Evolutionary conservation across 768 basidiomycete genomes (phyloP).

Genomic region (Leccinum aurantiacum): DNA sequence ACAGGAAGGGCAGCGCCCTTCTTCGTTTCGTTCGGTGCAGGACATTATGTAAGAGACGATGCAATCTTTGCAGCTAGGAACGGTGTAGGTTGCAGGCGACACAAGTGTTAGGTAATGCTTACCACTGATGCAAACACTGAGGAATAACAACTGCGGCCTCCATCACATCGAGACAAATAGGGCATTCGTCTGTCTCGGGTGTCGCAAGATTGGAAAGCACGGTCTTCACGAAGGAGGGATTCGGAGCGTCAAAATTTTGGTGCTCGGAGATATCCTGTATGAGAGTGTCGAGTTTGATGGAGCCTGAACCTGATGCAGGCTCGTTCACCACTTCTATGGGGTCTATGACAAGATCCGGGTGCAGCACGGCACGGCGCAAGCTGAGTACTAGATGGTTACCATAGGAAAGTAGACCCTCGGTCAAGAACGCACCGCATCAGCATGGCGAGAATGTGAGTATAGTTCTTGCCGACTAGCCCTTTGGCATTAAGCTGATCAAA

Average conservation of each 20-base stretch:
- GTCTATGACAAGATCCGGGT: conserved; percentile 78
- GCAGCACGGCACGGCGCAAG: conserved; percentile 88
- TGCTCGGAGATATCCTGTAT: conserved; percentile 52
- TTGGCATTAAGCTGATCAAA: conserved; percentile 80
- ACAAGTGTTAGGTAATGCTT: conserved; percentile 3
- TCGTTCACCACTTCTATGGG: conserved; percentile 41
- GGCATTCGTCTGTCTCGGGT: conserved; percentile 66
- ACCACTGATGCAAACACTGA: conserved; percentile 78
- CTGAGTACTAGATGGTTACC: conserved; percentile 38
- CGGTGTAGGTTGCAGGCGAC: not conserved
- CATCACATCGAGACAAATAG: conserved; percentile 79
- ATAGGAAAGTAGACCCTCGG: not conserved
- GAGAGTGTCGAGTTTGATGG: conserved; percentile 58
- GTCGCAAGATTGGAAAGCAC: conserved; percentile 59
- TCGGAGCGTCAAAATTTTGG: conserved; percentile 26
- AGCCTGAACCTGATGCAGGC: conserved; percentile 32
- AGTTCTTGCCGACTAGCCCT: conserved; percentile 76
- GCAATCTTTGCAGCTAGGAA: conserved; percentile 83
- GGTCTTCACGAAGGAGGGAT: conserved; percentile 56
- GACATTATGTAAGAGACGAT: conserved; percentile 70
- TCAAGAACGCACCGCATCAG: conserved; percentile 72
- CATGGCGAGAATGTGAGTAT: conserved; percentile 90
- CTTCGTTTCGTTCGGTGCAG: conserved; percentile 68
- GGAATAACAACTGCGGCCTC: conserved; percentile 70
- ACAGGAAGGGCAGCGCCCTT: conserved; percentile 80